Evolutionary conservation across 2,329 filamentous ascomycete species (phyloP).

Genomic region (Diaporthe velutina): DNA sequence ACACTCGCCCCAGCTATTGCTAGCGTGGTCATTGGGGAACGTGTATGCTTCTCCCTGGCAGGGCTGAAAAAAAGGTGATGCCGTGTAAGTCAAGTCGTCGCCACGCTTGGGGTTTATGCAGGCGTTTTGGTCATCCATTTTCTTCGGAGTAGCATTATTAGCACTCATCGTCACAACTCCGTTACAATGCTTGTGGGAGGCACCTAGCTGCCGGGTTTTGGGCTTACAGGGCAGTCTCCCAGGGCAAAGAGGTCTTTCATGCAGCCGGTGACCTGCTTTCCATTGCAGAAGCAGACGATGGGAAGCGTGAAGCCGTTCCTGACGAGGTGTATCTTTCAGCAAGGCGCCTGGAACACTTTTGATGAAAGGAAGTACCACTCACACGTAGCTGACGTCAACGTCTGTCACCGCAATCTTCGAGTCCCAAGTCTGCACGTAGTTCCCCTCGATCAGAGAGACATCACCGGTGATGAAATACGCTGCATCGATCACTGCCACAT

Average conservation of each 20-base stretch:
- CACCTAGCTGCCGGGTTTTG: not conserved
- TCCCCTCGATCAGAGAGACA: conserved; percentile 40
- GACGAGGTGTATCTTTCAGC: not conserved
- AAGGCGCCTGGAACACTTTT: not conserved
- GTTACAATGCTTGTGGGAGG: not conserved
- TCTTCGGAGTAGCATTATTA: not conserved
- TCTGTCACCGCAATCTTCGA: conserved; percentile 34
- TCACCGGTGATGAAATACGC: conserved; percentile 27
- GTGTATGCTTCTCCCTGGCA: conserved; percentile 35
- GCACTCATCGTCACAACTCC: not conserved
- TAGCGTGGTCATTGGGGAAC: conserved; percentile 32
- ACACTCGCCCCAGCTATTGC: conserved; percentile 3
- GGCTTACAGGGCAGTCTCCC: conserved; percentile 38
- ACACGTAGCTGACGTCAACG: conserved; percentile 44
- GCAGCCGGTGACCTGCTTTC: conserved; percentile 40
- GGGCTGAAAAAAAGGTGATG: conserved; percentile 36
- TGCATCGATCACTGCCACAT: conserved; percentile 39
- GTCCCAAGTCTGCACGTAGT: conserved; percentile 30
- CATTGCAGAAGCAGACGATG: conserved; percentile 42
- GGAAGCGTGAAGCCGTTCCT: conserved; percentile 42
- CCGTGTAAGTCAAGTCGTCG: conserved; percentile 8
- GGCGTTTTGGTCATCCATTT: conserved; percentile 13
- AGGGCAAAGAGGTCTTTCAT: conserved; percentile 41
- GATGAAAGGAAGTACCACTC: conserved; percentile 19
- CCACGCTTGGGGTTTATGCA: conserved; percentile 42